A percentile compares a stretch with the other conserved stretches of the same genome.
These are phyloP conservation scores for Trichoderma citrinoviride DNA, from an alignment of 2,329 filamentous ascomycete species.

Conservation along the genomic window DNA sequence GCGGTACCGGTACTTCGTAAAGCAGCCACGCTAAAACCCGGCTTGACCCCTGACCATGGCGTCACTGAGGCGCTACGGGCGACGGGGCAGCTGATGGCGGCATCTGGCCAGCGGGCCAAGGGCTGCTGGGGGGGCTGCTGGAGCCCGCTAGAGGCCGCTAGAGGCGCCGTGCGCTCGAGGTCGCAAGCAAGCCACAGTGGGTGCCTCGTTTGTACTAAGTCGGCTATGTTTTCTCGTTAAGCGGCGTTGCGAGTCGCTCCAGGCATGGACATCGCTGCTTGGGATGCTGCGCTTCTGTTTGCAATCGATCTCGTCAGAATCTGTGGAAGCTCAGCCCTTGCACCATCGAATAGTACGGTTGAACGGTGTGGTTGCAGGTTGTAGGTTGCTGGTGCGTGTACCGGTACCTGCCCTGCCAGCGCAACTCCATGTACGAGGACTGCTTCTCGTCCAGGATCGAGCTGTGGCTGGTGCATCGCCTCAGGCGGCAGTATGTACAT, in stretches of 20 bases:
- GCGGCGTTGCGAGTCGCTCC: not conserved
- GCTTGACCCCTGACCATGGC: slow-evolving; percentile 28
- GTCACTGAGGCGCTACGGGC: slow-evolving; percentile 24
- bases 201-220: not conserved
- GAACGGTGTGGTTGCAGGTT: not conserved
- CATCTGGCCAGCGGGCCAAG: slow-evolving; percentile 10
- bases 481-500: not conserved
- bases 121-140: not conserved
- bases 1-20: not conserved
- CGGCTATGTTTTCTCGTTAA: too few relatives aligned
- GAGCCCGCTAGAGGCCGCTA: not conserved
- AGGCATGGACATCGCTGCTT: not conserved
- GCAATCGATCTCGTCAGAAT: slow-evolving; percentile 5
- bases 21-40: slow-evolving; percentile 3
- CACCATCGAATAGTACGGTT: not conserved
- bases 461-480: not conserved
- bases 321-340: not conserved
- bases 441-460: not conserved
- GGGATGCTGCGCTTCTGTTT: not conserved
- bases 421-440: too few relatives aligned
- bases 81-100: slow-evolving; percentile 18
- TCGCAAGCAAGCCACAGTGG: not conserved
- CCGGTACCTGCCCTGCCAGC: not conserved
- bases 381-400: not conserved
- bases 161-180: slow-evolving; percentile 1